A percentile compares a stretch with the other conserved stretches of the same genome.
Conservation (phyloP, 257 asterid species). For the Nicotiana knightiana region DNA sequence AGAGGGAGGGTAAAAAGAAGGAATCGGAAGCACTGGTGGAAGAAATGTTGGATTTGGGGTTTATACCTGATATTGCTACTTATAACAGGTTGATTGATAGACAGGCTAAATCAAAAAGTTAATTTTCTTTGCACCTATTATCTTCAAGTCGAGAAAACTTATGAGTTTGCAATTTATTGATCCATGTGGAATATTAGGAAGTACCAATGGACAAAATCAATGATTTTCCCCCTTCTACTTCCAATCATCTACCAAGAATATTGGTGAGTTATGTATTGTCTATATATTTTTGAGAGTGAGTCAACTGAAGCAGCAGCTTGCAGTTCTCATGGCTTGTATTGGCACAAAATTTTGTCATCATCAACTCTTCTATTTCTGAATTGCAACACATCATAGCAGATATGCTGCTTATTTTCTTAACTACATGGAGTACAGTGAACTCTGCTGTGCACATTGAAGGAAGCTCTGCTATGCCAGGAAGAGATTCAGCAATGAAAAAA, state of each 20-base stretch:
- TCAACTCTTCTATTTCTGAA: neutral
- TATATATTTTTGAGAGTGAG: neutral
- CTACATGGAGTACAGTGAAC: neutral
- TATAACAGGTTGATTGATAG: constrained; percentile 64
- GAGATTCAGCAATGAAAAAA: neutral
- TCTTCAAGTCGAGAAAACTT: neutral
- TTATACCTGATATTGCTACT: constrained; percentile 68
- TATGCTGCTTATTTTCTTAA: neutral
- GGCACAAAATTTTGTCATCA: neutral
- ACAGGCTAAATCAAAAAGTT: constrained; percentile 37
- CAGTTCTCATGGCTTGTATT: neutral
- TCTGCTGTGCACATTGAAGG: neutral
- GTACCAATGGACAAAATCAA: neutral
- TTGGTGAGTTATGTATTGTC: neutral
- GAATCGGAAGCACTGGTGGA: constrained; percentile 71
- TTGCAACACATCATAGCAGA: neutral
- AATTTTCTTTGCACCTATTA: neutral
- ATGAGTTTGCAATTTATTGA: neutral
- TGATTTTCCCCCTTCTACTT: neutral
- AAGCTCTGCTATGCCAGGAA: neutral
- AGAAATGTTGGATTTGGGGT: constrained; percentile 89
- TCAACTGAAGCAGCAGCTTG: neutral
- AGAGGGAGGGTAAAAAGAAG: constrained; percentile 56
- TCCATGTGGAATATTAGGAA: neutral
- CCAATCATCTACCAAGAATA: neutral